Conservation (phyloP, 2,329 filamentous ascomycete species). For the Hymenoscyphus salicellus region DNA sequence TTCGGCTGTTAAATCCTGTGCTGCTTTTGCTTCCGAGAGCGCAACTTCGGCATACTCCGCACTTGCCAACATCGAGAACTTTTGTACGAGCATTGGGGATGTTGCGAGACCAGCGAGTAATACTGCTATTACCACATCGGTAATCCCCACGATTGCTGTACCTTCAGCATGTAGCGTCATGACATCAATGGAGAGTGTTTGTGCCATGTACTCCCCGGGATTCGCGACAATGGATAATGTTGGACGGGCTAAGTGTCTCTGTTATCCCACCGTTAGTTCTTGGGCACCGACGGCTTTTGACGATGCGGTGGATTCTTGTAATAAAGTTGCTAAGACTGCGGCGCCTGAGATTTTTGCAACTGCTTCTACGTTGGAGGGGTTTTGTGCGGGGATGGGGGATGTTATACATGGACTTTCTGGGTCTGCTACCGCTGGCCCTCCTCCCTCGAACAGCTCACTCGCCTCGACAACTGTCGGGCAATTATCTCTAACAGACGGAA, state of each 20-base stretch:
- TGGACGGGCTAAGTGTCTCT: slow-evolving; percentile 11
- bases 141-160: neutral
- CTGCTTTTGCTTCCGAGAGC: slow-evolving; percentile 21
- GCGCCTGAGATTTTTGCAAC: neutral
- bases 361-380: neutral
- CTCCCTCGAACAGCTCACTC: neutral
- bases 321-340: neutral
- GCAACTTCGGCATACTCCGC: slow-evolving; percentile 18
- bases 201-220: slow-evolving; percentile 6
- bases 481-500: neutral
- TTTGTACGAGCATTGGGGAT: slow-evolving; percentile 28
- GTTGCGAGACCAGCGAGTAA: slow-evolving; percentile 14
- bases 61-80: slow-evolving; percentile 22
- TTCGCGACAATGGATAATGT: slow-evolving; percentile 2
- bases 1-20: slow-evolving; percentile 25
- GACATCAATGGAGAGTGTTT: neutral
- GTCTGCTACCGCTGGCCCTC: neutral
- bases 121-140: neutral
- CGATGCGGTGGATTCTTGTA: slow-evolving; percentile 3
- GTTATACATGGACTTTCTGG: neutral
- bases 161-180: slow-evolving; percentile 2
- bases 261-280: neutral
- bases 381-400: slow-evolving; percentile 7
- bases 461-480: neutral
- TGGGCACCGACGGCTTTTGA: slow-evolving; percentile 8